A percentile compares a stretch with the other conserved stretches of the same genome.
Conservation (phyloP, 1,139 yeast genomes). For the Citeromyces hawaiiensis region DNA sequence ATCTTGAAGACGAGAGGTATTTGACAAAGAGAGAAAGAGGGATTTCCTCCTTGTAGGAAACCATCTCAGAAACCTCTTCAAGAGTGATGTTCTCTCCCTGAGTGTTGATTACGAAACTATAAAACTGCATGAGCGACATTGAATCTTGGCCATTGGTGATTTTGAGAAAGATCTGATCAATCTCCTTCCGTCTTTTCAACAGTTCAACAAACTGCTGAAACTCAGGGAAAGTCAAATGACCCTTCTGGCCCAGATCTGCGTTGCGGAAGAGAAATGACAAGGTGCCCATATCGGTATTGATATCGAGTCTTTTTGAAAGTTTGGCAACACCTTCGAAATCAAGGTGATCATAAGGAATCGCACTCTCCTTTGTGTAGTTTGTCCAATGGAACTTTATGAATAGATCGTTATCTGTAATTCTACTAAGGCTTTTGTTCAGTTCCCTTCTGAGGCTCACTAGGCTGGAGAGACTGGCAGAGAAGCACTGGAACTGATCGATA, state of each 20-base stretch:
- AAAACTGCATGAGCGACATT: conserved; percentile 25
- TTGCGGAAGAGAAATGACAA: conserved; percentile 15
- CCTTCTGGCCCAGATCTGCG: conserved; percentile 19
- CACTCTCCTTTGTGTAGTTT: conserved; percentile 17
- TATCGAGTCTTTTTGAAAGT: conserved; percentile 54
- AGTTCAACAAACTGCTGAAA: conserved; percentile 59
- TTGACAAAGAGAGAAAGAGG: conserved; percentile 24
- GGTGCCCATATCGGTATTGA: conserved; percentile 30
- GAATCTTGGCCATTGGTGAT: neutral
- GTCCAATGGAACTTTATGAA: conserved; percentile 46
- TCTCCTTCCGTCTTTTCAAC: conserved; percentile 35
- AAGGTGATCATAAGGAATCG: conserved; percentile 29
- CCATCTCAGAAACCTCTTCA: conserved; percentile 22
- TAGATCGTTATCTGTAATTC: conserved; percentile 31
- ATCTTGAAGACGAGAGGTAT: conserved; percentile 33
- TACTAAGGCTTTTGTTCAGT: conserved; percentile 35
- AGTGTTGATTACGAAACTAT: conserved; percentile 27
- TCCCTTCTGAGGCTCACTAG: conserved; percentile 35
- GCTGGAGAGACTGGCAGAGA: conserved; percentile 30
- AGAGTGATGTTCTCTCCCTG: conserved; percentile 35
- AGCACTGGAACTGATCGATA: conserved; percentile 41
- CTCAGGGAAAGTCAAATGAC: conserved; percentile 47
- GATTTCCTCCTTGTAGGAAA: conserved; percentile 26
- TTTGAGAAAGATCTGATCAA: conserved; percentile 24
- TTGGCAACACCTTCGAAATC: conserved; percentile 55